Base-by-base conservation (phyloP, 139 green algal genomes). In the Chlamydomonas asymmetrica region DNA sequence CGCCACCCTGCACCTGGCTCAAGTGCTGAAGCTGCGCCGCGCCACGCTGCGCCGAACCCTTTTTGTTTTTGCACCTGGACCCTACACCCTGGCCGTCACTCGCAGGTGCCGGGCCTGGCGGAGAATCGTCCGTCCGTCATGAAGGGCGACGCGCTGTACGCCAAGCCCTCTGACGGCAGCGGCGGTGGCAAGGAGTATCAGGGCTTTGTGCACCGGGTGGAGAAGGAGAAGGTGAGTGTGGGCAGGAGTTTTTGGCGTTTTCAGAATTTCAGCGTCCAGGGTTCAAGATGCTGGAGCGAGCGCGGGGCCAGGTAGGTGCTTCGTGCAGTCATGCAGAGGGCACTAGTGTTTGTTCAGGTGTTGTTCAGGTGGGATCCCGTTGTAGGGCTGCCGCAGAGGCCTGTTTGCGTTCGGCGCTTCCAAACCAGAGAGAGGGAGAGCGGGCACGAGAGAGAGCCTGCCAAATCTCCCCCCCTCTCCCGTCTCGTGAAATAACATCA, bases 111-210 rank as follows among this genome's bases (percentile, higher is more conserved):
- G 22, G 83, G 83, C 4, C 75, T 88, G 32, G 83, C 83, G 29
- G 83, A 88, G 75, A 82, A 84, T n/a, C 78, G 83, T 13, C 82
- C 78, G 20, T 75, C 50, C 2, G 82, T 88, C 43, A 75, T 88
- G 78, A 65, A 63, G 40, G 82, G 82, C 27, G 78, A 88, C 60
- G 60, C 63, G 29, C 57, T 88, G 60, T 80, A 79, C 5, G 78
- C 84, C 25, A 37, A 27, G 4, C 60, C 29, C 13, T 10, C 41
- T 22, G 73, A 64, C 54, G 61, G 41, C 22, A 38, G 20, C 16
- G 23, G n/a, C 5, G 38, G 70, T 31, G 38, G 65, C 41, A 48
- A 60, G 60, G 77, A 84, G 82, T 84, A 61, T 34, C 66, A 84
- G 73, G 82, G 82, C 25, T 67, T 71, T 39, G 82, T 83, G 63